Evolutionary conservation across 2,329 filamentous ascomycete species (phyloP).

Genomic region (Sporothrix dimorphospora): DNA sequence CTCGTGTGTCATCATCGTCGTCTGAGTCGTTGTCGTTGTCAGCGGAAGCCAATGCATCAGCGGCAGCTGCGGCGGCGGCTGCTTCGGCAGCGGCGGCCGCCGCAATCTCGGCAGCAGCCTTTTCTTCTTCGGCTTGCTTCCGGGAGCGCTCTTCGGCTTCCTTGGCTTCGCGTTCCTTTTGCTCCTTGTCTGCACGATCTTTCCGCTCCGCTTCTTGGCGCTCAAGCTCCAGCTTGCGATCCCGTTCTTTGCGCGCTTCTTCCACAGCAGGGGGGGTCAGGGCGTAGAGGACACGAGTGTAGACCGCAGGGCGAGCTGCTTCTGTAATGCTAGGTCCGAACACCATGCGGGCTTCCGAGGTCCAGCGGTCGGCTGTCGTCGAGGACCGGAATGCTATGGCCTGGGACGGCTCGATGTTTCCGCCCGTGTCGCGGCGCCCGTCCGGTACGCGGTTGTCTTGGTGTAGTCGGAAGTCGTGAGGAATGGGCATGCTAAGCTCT

Average conservation of each 20-base stretch:
- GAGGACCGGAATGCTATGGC: constrained; percentile 75
- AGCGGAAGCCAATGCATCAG: constrained; percentile 42
- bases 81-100: constrained; percentile 56
- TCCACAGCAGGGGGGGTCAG: constrained; percentile 85
- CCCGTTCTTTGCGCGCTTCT: constrained; percentile 72
- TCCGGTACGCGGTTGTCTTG: constrained; percentile 39
- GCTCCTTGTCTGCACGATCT: constrained; percentile 65
- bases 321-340: constrained; percentile 73
- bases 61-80: constrained; percentile 46
- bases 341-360: constrained; percentile 85
- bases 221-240: constrained; percentile 56
- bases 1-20: constrained; percentile 37
- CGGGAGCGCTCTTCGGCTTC: constrained; percentile 71
- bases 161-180: constrained; percentile 69
- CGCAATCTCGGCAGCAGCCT: constrained; percentile 63
- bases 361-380: constrained; percentile 77
- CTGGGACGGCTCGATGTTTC: constrained; percentile 66
- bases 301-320: constrained; percentile 68
- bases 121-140: constrained; percentile 69
- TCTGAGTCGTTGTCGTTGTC: constrained; percentile 36
- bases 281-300: constrained; percentile 65
- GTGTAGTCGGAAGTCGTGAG: constrained; percentile 19
- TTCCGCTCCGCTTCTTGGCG: constrained; percentile 58
- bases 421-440: constrained; percentile 52
- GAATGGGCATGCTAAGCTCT: constrained; percentile 53